Evolutionary conservation across 768 basidiomycete species (phyloP), one percentile per base, ranked within the genome.

Genomic region (Xerocomellus dryophilus): DNA sequence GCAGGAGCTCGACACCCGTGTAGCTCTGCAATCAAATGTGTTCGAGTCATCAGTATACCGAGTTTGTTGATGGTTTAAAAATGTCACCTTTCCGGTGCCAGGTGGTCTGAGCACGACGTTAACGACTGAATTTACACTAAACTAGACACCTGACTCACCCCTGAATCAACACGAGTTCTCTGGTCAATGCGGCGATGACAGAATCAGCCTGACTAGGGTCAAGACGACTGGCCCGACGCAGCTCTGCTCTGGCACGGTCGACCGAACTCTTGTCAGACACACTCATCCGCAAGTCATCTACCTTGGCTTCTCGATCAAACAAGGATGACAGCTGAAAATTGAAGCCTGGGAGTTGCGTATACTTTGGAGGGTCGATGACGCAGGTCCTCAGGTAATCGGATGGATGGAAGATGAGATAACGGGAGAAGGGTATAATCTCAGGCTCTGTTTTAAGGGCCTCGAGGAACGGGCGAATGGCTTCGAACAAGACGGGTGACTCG

Each of bases 201-300:
- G 89, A 84, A 50, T 88, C 83, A 0, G 78, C 83, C 63, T 92
- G 90, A 65, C 85, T 86, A 0, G 79, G 73, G 57, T 92, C 90
- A 27, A 92, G 73, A 7, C 77, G 71, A 61, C 84, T 88, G 4
- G 70, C 66, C 17, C 61, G 54, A 39, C 57, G 69, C n/a, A 90
- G 66, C 39, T 75, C 72, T 20, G 65, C 54, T 6, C 81, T 76
- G 0, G 81, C 85, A n/a, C 53, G 54, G 4, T 62, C 73, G n/a
- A 86, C 63, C 0, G 83, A 82, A 10, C 50, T 56, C 8, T 63
- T 67, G 49, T 81, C 75, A 2, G 69, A 65, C 0, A 76, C 75
- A 44, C 69, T 65, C 43, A 85, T 68, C 40, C 66, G 69, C 14
- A 82, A 57, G 43, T 77, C 73, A 7, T 61, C 61, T 5, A 77